Evolutionary conservation across 2,329 filamentous ascomycete genomes (phyloP).

Genomic region (Nigrograna mackinnonii): DNA sequence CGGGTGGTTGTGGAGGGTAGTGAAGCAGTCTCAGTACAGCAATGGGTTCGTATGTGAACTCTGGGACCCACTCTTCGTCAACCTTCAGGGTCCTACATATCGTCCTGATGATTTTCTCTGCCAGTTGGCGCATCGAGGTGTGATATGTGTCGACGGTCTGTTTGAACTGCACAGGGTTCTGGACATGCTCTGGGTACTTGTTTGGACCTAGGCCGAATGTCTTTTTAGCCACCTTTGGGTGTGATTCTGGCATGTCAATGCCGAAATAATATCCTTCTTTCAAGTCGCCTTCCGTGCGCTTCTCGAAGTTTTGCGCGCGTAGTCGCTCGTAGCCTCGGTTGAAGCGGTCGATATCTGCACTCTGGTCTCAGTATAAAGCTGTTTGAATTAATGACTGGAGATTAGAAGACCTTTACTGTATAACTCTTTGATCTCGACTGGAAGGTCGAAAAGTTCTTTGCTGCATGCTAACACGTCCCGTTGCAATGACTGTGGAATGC

Average conservation of each 20-base stretch:
- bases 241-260: too few relatives aligned
- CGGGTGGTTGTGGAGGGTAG: slow-evolving; percentile 13
- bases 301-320: slow-evolving; percentile 37
- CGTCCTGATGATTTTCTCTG: slow-evolving; percentile 34
- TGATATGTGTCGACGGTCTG: slow-evolving; percentile 37
- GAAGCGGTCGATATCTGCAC: slow-evolving; percentile 36
- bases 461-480: slow-evolving; percentile 23
- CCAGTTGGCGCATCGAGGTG: slow-evolving; percentile 35
- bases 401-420: too few relatives aligned
- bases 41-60: too few relatives aligned
- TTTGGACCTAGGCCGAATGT: slow-evolving; percentile 29
- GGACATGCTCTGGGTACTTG: slow-evolving; percentile 29
- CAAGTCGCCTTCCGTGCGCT: too few relatives aligned
- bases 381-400: too few relatives aligned
- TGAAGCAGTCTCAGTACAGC: slow-evolving; percentile 27
- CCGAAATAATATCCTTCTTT: too few relatives aligned
- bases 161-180: slow-evolving; percentile 36
- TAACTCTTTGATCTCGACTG: too few relatives aligned
- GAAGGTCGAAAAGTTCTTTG: slow-evolving; percentile 35
- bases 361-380: slow-evolving; percentile 42
- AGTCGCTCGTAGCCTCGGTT: slow-evolving; percentile 42
- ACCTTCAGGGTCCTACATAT: slow-evolving; percentile 36
- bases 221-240: too few relatives aligned
- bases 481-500: slow-evolving; percentile 21
- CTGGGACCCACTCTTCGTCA: too few relatives aligned